Base-by-base conservation (phyloP, 179 eudicot species). In the Nepenthes alata region DNA sequence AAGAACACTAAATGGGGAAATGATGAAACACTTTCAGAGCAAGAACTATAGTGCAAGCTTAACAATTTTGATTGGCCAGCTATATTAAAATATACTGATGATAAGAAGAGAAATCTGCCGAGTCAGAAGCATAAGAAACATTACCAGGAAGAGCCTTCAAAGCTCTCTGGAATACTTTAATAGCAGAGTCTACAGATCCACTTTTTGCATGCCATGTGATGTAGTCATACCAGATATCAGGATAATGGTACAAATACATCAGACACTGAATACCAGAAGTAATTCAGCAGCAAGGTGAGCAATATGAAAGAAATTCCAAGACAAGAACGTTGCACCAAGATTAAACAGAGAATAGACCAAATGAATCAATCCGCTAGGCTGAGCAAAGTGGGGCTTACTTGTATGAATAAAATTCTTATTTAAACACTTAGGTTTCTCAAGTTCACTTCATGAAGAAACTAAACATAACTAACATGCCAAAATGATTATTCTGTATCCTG, bases 201-300 rank as follows among this genome's bases (percentile, higher is more conserved):
- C 82, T 78, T 80, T 83, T 87, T 54, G 88, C 91, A 78, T 90
- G 97, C 99, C 99, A 94, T 56, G 78, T 79, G 60, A 97, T 97
- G 81, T 91, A 91, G 72, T 94, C 97, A 58, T 85, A 83, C 99
- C 99, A 94, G 78, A 94, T 79, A 75, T 94, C 99, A 73, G 99
- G 97, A 74, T 85, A 94, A 71, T 87, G 99, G 83, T 94, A 94
- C 54, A 94, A 72, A 78, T 87, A 91, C 99, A 94, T 90, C 77
- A 94, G 89, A 74, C 97, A 94, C 99, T 94, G 85, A 60, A 64
- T 57, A 65, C 47, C 69, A 45, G 37, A 57, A 47, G 53, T 55
- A 47, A 56, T 37, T 16, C 47, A 64, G 53, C 51, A 38, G 37
- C 67, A 55, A 5, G 44, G 63, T 47, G 45, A 73, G 47, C 38